Evolutionary conservation across 306 rosid genomes (phyloP).

Genomic region (Myrica gale): DNA sequence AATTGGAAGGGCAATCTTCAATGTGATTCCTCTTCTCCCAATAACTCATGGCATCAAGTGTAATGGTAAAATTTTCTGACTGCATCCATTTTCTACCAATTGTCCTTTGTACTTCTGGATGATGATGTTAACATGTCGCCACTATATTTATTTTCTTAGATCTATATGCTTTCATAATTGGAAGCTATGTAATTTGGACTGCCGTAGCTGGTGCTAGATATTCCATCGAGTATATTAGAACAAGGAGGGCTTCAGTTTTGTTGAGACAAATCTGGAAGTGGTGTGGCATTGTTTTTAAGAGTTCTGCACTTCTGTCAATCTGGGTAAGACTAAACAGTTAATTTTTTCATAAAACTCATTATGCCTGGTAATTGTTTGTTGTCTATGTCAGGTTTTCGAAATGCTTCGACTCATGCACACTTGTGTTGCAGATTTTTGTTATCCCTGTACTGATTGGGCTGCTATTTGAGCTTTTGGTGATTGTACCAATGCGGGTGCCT

Average conservation of each 20-base stretch:
- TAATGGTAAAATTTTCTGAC: slow-evolving; percentile 58
- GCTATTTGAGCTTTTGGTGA: slow-evolving; percentile 98
- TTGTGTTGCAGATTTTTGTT: slow-evolving; percentile 67
- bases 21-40: slow-evolving; percentile 90
- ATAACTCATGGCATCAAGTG: slow-evolving; percentile 97
- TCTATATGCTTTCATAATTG: slow-evolving; percentile 89
- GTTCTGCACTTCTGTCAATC: slow-evolving; percentile 86
- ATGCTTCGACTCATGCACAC: slow-evolving; percentile 19
- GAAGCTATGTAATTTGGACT: slow-evolving; percentile 97
- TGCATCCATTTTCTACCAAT: slow-evolving; percentile 14
- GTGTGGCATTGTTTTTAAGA: slow-evolving; percentile 83
- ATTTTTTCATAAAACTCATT: slow-evolving; percentile 6
- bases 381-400: not conserved
- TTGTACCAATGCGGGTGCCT: slow-evolving; percentile 97
- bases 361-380: slow-evolving; percentile 12
- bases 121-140: slow-evolving; percentile 18
- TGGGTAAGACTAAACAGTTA: slow-evolving; percentile 61
- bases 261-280: slow-evolving; percentile 77
- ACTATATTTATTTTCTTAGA: slow-evolving; percentile 44
- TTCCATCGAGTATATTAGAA: slow-evolving; percentile 67
- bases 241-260: slow-evolving; percentile 67
- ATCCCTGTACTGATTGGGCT: slow-evolving; percentile 93
- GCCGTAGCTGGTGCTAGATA: slow-evolving; percentile 92
- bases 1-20: slow-evolving; percentile 81
- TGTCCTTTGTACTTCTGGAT: slow-evolving; percentile 10